Evolutionary conservation across 2,329 filamentous ascomycete species (phyloP), one percentile per base, ranked within the genome.

Genomic region (Aspergillus udagawae): DNA sequence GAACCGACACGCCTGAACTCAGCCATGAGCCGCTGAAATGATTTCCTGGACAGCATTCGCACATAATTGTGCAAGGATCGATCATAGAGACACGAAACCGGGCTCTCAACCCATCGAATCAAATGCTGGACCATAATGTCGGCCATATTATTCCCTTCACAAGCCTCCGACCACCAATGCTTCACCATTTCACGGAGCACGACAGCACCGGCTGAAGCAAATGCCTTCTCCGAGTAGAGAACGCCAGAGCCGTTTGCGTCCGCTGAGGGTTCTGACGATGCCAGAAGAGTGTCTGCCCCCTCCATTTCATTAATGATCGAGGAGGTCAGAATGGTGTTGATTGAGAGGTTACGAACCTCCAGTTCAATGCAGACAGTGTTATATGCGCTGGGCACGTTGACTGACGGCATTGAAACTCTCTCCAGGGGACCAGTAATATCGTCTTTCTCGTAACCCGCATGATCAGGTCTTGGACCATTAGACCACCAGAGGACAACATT

Each of bases 401-500:
- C 85, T 14, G 88, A 88, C 0, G 94, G 93, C 91, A 97, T 96
- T 58, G 90, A 87, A 14, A 96, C 90, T 10, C 83, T 89, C 63
- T 99, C 93, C 28, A 97, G 82, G 2, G 90, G 84, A 0, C 90
- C 90, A 0, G 90, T 77, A 23, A 97, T 84, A 72, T 97, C 91
- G 67, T 99, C 95, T 60, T 88, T 90, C 72, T 99, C 94, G 71
- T 97, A 92, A 0, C 94, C 94, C 49, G 92, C 94, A 74, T 99
- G 94, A 70, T 99, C 94, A 1, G 95, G 94, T 52, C 89, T 86
- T 0, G 93, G 86, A 6, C 88, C 87, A 9, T 85, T 82, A 20
- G 93, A 97, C 94, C 94, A 99, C 94, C 94, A 99, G 6, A 99
- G 80, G 5, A 99, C 90, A 1, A 99, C 91, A 56, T 92, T 92